Percentiles rank a stretch among this genome's conserved stretches.
Conservation (phyloP, 352 stramenopile species). For the Sclerospora graminicola region DNA sequence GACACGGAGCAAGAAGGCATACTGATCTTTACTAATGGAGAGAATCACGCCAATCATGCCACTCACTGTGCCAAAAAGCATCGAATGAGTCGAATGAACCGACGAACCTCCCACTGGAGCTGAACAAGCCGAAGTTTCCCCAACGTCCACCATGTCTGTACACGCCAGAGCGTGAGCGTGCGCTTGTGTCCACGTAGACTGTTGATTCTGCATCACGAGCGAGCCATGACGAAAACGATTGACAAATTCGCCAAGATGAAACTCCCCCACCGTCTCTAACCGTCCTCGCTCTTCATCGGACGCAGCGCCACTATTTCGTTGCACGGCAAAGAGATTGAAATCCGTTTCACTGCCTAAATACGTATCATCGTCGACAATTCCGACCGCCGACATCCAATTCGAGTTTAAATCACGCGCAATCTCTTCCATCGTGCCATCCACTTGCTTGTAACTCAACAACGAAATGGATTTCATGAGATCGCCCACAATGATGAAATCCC, state of each 20-base stretch:
- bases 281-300: conserved; percentile 90
- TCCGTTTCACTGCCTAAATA: conserved; percentile 93
- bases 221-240: conserved; percentile 94
- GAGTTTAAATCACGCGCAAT: conserved; percentile 94
- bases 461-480: conserved; percentile 97
- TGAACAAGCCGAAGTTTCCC: no score
- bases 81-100: conserved; percentile 26
- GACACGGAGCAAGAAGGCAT: conserved; percentile 86
- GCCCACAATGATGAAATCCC: conserved; percentile 93
- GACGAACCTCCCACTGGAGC: conserved; percentile 3
- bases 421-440: conserved; percentile 89
- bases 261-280: conserved; percentile 90
- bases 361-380: conserved; percentile 91
- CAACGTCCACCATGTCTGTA: conserved; percentile 49
- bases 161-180: conserved; percentile 1
- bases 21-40: conserved; percentile 86
- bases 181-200: conserved; percentile 1
- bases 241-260: conserved; percentile 93
- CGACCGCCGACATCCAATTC: conserved; percentile 93
- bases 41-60: conserved; percentile 93
- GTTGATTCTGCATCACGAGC: conserved; percentile 89
- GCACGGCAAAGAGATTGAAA: conserved; percentile 93
- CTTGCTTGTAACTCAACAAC: conserved; percentile 90
- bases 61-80: conserved; percentile 93
- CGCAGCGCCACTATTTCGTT: conserved; percentile 86